phyloP scores from a whole-genome alignment of 495 filamentous ascomycete species.

The Annulohypoxylon stygium region DNA sequence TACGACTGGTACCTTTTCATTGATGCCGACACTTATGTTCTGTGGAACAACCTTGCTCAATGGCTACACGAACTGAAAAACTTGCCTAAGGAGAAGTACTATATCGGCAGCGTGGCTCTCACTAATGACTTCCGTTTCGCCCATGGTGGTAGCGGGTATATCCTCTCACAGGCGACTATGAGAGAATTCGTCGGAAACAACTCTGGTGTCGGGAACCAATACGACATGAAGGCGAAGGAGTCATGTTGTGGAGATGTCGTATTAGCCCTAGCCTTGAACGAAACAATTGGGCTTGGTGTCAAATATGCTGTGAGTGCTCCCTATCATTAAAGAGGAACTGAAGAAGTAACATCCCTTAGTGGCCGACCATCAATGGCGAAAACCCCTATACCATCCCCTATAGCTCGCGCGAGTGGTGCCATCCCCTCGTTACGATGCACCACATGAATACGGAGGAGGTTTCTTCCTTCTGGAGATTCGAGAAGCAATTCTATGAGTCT shows the following conservation, averaged over 20 bases:
- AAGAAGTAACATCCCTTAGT: constrained; percentile 44
- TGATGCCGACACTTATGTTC: constrained; percentile 76
- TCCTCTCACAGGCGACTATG: constrained; percentile 70
- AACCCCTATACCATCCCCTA: constrained; percentile 65
- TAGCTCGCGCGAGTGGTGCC: constrained; percentile 68
- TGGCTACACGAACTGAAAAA: constrained; percentile 69
- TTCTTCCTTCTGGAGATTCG: constrained; percentile 67
- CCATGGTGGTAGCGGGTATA: constrained; percentile 77
- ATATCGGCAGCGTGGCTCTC: constrained; percentile 71
- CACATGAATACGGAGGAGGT: constrained; percentile 68
- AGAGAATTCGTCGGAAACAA: constrained; percentile 58
- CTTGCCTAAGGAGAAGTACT: constrained; percentile 57
- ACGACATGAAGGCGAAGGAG: constrained; percentile 65
- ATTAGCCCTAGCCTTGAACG: constrained; percentile 68
- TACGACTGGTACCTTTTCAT: constrained; percentile 78
- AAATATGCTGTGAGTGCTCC: constrained; percentile 52
- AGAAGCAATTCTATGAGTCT: constrained; percentile 53
- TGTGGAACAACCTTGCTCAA: constrained; percentile 70
- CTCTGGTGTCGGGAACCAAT: constrained; percentile 58
- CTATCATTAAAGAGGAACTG: not conserved
- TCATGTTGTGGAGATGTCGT: constrained; percentile 80
- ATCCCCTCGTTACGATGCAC: constrained; percentile 71
- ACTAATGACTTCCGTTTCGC: constrained; percentile 70
- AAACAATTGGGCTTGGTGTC: constrained; percentile 54
- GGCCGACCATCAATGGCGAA: constrained; percentile 71